Base-by-base conservation (phyloP, 148 eudicot genomes). In the Rhododendron molle region DNA sequence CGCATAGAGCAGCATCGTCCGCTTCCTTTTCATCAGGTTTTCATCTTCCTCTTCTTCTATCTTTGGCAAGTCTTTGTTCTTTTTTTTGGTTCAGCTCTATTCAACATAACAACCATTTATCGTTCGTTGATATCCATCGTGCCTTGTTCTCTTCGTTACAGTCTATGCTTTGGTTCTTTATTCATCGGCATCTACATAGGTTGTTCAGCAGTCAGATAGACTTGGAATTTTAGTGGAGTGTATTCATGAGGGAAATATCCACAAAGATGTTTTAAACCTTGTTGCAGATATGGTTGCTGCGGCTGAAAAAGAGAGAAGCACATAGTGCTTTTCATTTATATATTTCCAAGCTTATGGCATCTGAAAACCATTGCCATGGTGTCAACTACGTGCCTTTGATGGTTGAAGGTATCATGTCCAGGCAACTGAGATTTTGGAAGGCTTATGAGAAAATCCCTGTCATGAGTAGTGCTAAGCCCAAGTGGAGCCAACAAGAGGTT, bases 1-100 rank as follows among this genome's bases (percentile, higher is more conserved):
- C 73, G 88, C 93, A 89, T 93, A 94, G 86, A 88, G 89, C 92
- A 89, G 87, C 93, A 89, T 88, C 82, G 26, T 88, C 73, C 81
- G 88, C 28, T 56, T 89, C 87, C 87, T 76, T 87, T 85, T 85
- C 87, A 78, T 88, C 94, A 92, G 90, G 90, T 88, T 86, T 80
- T 88, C 82, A 84, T 90, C 87, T 71, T 85, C 84, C 87, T 84
- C 69, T 54, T 90, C 88, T 87, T 85, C 83, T 83, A 83, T 43
- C 84, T 90, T 88, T 76, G 90, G 91, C 91, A 92, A 88, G 91
- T 84, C 86, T 86, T 82, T 62, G 40, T 58, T 36, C 71, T 52
- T 83, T 81, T 44, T 83, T 43, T 83, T 86, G 80, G 79, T 87
- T 83, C 81, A 85, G 43, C 76, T 86, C 84, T 85, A n/a, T 49